Base-by-base conservation (phyloP, 257 asterid species). In the Lantana camara region DNA sequence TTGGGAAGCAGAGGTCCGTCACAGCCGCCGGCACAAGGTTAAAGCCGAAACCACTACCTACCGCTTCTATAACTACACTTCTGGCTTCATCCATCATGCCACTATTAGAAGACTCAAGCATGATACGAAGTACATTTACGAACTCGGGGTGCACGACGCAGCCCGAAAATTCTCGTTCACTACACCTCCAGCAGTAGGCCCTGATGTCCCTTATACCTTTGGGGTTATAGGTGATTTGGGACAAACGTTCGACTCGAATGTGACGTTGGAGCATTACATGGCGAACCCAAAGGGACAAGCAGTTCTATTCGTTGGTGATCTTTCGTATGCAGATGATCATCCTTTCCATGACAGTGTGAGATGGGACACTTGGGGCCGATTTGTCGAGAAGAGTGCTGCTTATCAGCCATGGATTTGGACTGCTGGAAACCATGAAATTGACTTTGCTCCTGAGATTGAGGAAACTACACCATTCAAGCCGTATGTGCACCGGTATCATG, bases 201-300 rank as follows among this genome's bases (percentile, higher is more conserved):
- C 85, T 10, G 88, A 82, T 57, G 88, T 79, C 41, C 86, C 84
- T 38, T 75, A 73, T 55, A 75, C 81, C 9, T 84, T 79, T 66
- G 91, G 86, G 1, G 50, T 81, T n/a, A 84, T 84, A 2, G 85
- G 87, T 81, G 91, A 81, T 21, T 73, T 84, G 63, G 87, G 91
- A 30, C 87, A 81, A 60, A 81, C 85, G 0, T 57, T 10, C n/a
- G 82, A 55, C 67, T 84, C 91, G 4, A 81, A 79, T 42, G 56
- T 29, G 20, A 84, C 83, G 0, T 57, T 81, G 13, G 75, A 74
- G 55, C 85, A 81, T 66, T 76, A 81, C n/a, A 7, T 76, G 14
- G 50, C 83, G 0, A 74, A 81, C 7, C 72, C 71, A 2, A 79
- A 81, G 44, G 83, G 83, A 7, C 76, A 81, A 63, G 41, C 85